phyloP scores from a whole-genome alignment of 345 rosid species.

The Eucalyptus cloeziana region DNA sequence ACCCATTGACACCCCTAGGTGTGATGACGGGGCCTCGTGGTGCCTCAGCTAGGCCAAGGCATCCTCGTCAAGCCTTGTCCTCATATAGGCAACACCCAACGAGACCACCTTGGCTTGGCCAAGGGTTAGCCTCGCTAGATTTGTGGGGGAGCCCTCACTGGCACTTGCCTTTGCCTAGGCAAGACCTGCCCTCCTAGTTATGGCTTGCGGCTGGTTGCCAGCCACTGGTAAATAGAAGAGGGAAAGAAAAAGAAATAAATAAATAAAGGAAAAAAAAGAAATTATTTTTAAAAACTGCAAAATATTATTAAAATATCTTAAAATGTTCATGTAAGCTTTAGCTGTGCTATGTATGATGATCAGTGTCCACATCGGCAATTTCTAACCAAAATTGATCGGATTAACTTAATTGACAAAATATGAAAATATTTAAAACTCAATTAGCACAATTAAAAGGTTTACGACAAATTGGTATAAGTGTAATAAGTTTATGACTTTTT shows the following conservation, averaged over 20 bases:
- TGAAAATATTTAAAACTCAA: no score
- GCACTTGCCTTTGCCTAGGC: neutral
- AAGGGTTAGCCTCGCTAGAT: neutral
- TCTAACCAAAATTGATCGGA: fast-evolving
- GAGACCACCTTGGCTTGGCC: neutral
- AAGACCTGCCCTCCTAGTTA: neutral
- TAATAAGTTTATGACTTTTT: no score
- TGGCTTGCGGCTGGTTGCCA: fast-evolving
- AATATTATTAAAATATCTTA: no score
- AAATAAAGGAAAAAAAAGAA: fast-evolving
- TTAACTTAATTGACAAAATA: no score
- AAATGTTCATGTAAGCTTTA: neutral
- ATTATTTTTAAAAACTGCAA: no score
- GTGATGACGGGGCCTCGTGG: fast-evolving
- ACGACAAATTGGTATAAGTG: fast-evolving
- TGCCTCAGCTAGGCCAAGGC: fast-evolving
- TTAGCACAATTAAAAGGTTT: no score
- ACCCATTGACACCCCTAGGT: no score
- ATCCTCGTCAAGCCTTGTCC: neutral
- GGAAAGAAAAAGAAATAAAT: no score
- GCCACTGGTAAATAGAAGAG: fast-evolving
- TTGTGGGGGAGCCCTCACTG: neutral
- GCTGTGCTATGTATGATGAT: fast-evolving
- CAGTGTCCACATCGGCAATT: fast-evolving
- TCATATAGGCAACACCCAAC: fast-evolving